A percentile compares a stretch with the other conserved stretches of the same genome.
Evolutionary conservation across 805 yeast species (phyloP).

Genomic region (Wickerhamomyces chaumierensis): DNA sequence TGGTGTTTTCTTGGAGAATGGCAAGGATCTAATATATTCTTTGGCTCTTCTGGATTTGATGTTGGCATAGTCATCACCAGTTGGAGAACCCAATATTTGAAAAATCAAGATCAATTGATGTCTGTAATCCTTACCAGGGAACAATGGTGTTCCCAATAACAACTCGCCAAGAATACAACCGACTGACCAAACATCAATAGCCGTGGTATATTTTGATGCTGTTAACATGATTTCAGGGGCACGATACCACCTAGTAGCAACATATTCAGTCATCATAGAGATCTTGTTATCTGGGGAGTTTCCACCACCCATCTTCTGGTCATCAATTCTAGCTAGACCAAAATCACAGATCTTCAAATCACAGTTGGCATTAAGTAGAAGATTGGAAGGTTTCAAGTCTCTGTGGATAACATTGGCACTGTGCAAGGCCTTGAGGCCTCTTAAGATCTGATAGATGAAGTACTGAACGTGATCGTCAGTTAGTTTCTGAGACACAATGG

Average conservation of each 20-base stretch:
- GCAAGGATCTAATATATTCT: constrained; percentile 75
- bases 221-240: constrained; percentile 98
- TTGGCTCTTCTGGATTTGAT: constrained; percentile 77
- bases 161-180: constrained; percentile 94
- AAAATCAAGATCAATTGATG: constrained; percentile 80
- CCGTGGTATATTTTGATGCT: constrained; percentile 85
- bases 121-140: constrained; percentile 92
- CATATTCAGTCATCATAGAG: constrained; percentile 91
- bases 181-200: constrained; percentile 94
- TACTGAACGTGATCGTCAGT: constrained; percentile 92
- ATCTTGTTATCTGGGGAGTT: constrained; percentile 50
- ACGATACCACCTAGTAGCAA: constrained; percentile 95
- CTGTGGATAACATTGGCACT: constrained; percentile 91
- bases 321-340: constrained; percentile 60
- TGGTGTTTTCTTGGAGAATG: constrained; percentile 53
- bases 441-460: constrained; percentile 79
- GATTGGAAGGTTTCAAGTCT: constrained; percentile 83
- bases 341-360: constrained; percentile 92
- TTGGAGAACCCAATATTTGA: constrained; percentile 81
- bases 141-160: constrained; percentile 74
- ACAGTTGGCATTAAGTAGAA: constrained; percentile 82
- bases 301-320: constrained; percentile 10
- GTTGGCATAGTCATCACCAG: constrained; percentile 61
- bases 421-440: constrained; percentile 86
- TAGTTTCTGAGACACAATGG: constrained; percentile 68